Percentiles rank a stretch among this genome's conserved stretches.
phyloP scores from a whole-genome alignment of 106 monocot genomes.

The Allium cepa region DNA sequence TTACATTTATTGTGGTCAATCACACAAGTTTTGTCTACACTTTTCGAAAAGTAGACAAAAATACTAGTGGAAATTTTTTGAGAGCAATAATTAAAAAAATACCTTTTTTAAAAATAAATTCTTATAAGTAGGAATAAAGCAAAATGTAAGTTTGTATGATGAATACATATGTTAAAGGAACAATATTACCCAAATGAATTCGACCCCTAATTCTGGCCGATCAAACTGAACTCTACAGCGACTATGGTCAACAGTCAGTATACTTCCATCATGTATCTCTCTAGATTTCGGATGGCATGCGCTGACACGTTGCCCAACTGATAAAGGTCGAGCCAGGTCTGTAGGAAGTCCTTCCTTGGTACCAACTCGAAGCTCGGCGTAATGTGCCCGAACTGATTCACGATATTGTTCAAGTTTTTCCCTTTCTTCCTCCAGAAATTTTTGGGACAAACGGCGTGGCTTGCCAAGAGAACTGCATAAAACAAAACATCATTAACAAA shows the following conservation, averaged over 20 bases:
- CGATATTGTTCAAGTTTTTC: constrained; percentile 85
- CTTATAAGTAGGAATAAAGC: too few species aligned
- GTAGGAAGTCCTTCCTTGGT: constrained; percentile 76
- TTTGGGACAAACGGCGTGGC: constrained; percentile 74
- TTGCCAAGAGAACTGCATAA: constrained; percentile 88
- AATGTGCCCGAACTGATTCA: constrained; percentile 87
- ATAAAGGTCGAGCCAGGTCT: constrained; percentile 86
- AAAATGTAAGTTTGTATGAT: too few species aligned
- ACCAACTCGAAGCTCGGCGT: constrained; percentile 74
- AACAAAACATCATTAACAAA: neutral
- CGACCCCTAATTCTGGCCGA: constrained; percentile 87
- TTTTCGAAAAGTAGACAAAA: too few species aligned
- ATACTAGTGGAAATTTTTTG: too few species aligned
- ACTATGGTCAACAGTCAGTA: constrained; percentile 80
- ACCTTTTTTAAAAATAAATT: too few species aligned
- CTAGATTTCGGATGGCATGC: constrained; percentile 97
- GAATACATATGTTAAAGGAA: neutral
- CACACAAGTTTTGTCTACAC: too few species aligned
- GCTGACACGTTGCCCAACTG: constrained; percentile 94
- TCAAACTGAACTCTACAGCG: constrained; percentile 96
- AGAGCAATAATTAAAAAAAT: too few species aligned
- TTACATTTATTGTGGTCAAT: too few species aligned
- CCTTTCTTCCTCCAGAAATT: constrained; percentile 81
- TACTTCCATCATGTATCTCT: constrained; percentile 96
- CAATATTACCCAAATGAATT: constrained; percentile 76